Conservation (phyloP, 2,329 filamentous ascomycete genomes). For the Botryotinia calthae region DNA sequence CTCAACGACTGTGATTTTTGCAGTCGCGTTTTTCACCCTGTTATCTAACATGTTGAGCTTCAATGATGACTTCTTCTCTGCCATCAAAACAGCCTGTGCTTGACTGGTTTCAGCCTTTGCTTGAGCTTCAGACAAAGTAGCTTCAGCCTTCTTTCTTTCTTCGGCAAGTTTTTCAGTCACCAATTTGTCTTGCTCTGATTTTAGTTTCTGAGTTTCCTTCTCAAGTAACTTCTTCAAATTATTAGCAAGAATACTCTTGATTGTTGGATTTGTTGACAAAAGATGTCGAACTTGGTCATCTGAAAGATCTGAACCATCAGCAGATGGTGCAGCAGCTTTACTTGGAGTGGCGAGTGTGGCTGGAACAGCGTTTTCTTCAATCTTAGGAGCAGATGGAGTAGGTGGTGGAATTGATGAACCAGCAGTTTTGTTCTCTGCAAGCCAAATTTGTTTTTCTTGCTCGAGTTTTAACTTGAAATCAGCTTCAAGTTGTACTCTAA, state of each 20-base stretch:
- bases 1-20: slow-evolving; percentile 75
- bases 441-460: slow-evolving; percentile 62
- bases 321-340: slow-evolving; percentile 21
- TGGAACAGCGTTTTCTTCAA: slow-evolving; percentile 24
- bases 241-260: slow-evolving; percentile 46
- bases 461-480: slow-evolving; percentile 52
- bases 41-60: slow-evolving; percentile 79
- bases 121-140: slow-evolving; percentile 47
- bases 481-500: slow-evolving; percentile 52
- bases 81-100: slow-evolving; percentile 63
- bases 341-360: slow-evolving; percentile 29
- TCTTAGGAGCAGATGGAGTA: slow-evolving; percentile 40
- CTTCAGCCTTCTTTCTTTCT: slow-evolving; percentile 47
- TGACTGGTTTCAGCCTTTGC: slow-evolving; percentile 42
- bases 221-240: slow-evolving; percentile 66
- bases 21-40: slow-evolving; percentile 59
- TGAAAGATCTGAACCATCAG: slow-evolving; percentile 20
- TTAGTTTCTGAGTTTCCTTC: slow-evolving; percentile 58
- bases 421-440: slow-evolving; percentile 49
- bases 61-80: slow-evolving; percentile 69
- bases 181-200: slow-evolving; percentile 46
- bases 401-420: slow-evolving; percentile 39
- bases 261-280: slow-evolving; percentile 51
- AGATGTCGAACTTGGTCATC: slow-evolving; percentile 58
- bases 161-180: slow-evolving; percentile 50